phyloP scores from a whole-genome alignment of 371 early-diverging fungal genomes.

The Thermomucor indicae-seudaticae region DNA sequence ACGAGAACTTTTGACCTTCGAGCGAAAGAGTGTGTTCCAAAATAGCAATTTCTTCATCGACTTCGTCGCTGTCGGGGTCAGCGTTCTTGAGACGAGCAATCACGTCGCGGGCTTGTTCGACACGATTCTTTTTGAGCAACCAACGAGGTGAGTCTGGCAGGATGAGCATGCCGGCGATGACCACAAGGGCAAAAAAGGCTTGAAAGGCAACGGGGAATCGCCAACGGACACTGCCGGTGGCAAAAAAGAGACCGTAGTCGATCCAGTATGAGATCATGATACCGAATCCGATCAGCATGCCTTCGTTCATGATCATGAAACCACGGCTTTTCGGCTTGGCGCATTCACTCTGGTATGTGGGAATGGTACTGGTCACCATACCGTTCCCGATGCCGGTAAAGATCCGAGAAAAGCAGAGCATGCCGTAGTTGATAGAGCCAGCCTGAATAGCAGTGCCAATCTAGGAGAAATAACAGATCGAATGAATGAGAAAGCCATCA shows the following conservation, averaged over 20 bases:
- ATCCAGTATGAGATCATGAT: slow-evolving; percentile 38
- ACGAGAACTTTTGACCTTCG: slow-evolving; percentile 21
- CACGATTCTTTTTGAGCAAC: slow-evolving; percentile 39
- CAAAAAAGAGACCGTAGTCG: slow-evolving; percentile 38
- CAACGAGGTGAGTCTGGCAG: slow-evolving; percentile 60
- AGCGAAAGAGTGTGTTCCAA: slow-evolving; percentile 34
- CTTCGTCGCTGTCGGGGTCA: slow-evolving; percentile 22
- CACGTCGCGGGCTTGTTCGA: slow-evolving; percentile 33
- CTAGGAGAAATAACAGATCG: no score
- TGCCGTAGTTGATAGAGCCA: slow-evolving; percentile 26
- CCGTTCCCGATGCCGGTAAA: slow-evolving; percentile 54
- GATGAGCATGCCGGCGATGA: slow-evolving; percentile 36
- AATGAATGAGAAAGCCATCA: not conserved
- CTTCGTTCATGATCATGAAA: slow-evolving; percentile 15
- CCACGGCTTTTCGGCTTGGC: slow-evolving; percentile 15
- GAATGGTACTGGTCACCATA: slow-evolving; percentile 42
- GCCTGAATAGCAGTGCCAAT: slow-evolving; percentile 39
- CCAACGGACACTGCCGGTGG: slow-evolving; percentile 38
- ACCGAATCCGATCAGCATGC: slow-evolving; percentile 17
- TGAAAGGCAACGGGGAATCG: slow-evolving; percentile 51
- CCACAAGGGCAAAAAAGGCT: slow-evolving; percentile 39
- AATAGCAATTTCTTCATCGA: slow-evolving; percentile 38
- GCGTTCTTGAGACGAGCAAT: slow-evolving; percentile 34
- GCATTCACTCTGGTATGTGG: slow-evolving; percentile 17
- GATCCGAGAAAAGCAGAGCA: slow-evolving; percentile 46